Conservation (phyloP, 768 basidiomycete species). For the Daedaleopsis sinensis region DNA sequence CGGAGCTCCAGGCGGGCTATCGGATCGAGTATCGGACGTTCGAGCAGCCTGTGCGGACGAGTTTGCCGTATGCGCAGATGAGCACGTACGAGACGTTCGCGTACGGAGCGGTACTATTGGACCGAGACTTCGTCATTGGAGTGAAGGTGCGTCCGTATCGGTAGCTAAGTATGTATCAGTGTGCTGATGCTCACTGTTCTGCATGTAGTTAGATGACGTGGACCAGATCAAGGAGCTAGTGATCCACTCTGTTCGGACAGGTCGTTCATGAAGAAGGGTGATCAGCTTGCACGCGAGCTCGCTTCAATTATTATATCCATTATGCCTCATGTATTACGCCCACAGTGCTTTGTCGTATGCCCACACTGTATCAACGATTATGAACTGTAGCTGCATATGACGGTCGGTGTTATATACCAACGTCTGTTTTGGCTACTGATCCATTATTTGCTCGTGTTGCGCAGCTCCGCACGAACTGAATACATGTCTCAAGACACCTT, state of each 20-base stretch:
- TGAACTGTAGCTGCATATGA: no score
- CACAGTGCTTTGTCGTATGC: no score
- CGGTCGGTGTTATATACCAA: no score
- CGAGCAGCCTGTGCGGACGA: slow-evolving; percentile 26
- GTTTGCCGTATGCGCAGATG: slow-evolving; percentile 29
- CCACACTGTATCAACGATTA: no score
- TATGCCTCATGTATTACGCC: background rate
- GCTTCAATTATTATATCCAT: background rate
- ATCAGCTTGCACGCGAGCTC: background rate
- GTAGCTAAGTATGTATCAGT: background rate
- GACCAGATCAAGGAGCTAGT: slow-evolving; percentile 20
- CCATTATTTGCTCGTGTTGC: no score
- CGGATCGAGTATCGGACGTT: slow-evolving; percentile 22
- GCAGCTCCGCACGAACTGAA: no score
- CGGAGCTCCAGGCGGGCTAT: slow-evolving; percentile 20
- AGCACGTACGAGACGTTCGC: slow-evolving; percentile 20
- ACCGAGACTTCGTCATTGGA: slow-evolving; percentile 33
- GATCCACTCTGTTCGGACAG: slow-evolving; percentile 7
- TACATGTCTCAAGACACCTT: no score
- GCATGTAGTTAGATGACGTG: slow-evolving; percentile 11
- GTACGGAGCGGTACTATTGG: slow-evolving; percentile 32
- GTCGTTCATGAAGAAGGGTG: background rate
- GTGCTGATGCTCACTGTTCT: background rate
- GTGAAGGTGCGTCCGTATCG: slow-evolving; percentile 24
- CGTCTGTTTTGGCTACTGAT: no score